Evolutionary conservation across 2,329 filamentous ascomycete genomes (phyloP), one percentile per base, ranked within the genome.

Genomic region (Hymenoscyphus scutula): DNA sequence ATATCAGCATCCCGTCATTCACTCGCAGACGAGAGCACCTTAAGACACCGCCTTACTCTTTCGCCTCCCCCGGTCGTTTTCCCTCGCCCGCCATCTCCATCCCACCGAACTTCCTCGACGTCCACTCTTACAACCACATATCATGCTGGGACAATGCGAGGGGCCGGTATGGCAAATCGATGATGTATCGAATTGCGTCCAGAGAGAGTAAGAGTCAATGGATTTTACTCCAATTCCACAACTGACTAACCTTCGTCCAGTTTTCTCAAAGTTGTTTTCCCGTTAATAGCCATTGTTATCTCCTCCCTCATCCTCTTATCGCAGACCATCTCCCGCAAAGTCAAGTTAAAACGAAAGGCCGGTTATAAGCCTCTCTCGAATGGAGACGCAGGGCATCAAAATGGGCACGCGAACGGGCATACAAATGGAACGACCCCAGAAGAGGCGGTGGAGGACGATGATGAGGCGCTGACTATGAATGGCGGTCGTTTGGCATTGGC

Each of bases 241-340:
- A 17, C 53, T 41, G 53, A 59, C 68, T 73, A 38, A 71, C 63
- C 64, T 51, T 60, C 67, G 5, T 17, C 64, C 74, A 94, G 91
- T 76, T 93, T 90, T 75, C 84, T 96, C 60, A 88, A 91, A 76
- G 86, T 91, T 64, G 80, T 96, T 55, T 82, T 98, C 60, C 95
- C 95, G 60, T 79, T 95, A 64, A 78, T 88, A 65, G 81, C 89
- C 62, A 85, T 92, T 75, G 82, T 78, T 66, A 70, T 89, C 29
- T 98, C 95, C 6, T 75, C 93, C 68, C 74, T 90, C 59, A 81
- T 87, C 69, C 83, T 97, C 62, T 69, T 82, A 63, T 73, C 82
- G 69, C 85, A 88, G 72, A 78, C 82, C 69, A 75, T 86, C 67
- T 79, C 80, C 64, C 82, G 82, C 62, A 79, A 80, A 65, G 75